Evolutionary conservation across 441 rosid genomes (phyloP), one percentile per base, ranked within the genome.

Genomic region (Heliophila coronopifolia): DNA sequence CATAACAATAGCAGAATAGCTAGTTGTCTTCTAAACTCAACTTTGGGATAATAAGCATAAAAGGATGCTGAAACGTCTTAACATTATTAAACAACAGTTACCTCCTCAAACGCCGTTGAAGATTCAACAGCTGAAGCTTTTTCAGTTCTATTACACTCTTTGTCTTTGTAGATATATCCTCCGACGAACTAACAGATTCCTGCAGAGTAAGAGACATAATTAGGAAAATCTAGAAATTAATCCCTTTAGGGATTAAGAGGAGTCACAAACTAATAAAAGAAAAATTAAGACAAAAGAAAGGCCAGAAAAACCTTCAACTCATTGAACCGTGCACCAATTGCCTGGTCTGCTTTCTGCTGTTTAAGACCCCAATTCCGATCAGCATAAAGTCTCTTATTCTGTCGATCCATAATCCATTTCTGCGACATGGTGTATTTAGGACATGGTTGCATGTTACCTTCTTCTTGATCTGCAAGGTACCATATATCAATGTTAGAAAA

Each of bases 101-200:
- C 98, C 87, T 76, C 77, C 92, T 65, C 7, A 90, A 67, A 38
- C 90, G 92, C 28, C 86, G 77, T 66, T 90, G 98, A 43, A 86
- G 89, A 26, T 65, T 84, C 58, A 86, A 67, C 27, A 90, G 66
- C 72, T 90, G 95, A 51, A 90, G 92, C 70, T 86, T 90, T 72
- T 90, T 90, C 78, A 90, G 67, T 71, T 84, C 98, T 53, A 90
- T 90, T 60, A 90, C 94, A 64, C 94, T 90, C 70, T 76, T 90
- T 64, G 98, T 90, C 70, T 79, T 90, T 61, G 92, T 79, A 60
- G 85, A 84, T 59, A 86, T 75, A 72, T 86, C 92, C 66, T 86
- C 92, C 31, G 95, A 86, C 18, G 76, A 80, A 71, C 81, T 84
- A 65, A 86, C 97, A 68, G 74, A 75, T 67, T 72, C 89, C 97